Percentiles rank a stretch among this genome's conserved stretches.
Evolutionary conservation across 345 rosid species (phyloP).

Genomic region (Salix koriyanagi): DNA sequence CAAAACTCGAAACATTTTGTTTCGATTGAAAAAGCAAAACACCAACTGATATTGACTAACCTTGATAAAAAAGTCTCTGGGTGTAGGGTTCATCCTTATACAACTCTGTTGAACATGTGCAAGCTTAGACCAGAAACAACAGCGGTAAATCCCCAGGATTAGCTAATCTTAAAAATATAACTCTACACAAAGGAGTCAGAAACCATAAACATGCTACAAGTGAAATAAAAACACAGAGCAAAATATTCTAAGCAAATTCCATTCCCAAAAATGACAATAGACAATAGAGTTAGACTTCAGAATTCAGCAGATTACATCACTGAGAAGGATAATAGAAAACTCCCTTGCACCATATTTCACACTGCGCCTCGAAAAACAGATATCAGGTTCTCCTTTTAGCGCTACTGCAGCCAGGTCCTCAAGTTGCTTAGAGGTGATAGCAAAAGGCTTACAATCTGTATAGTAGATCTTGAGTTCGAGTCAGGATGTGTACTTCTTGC

Average conservation of each 20-base stretch:
- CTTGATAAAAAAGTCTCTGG: background rate
- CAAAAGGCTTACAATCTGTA: rapidly evolving
- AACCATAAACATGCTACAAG: background rate
- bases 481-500: no score
- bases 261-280: background rate
- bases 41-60: no score
- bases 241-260: background rate
- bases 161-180: background rate
- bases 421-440: no score
- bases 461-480: no score
- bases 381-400: background rate
- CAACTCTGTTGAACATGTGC: background rate
- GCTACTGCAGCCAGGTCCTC: background rate
- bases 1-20: no score
- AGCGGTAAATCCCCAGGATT: background rate
- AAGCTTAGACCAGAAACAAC: background rate
- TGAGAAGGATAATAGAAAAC: background rate
- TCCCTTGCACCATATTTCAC: background rate
- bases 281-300: background rate
- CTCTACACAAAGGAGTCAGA: background rate
- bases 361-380: background rate
- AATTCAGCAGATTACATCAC: background rate
- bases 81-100: background rate
- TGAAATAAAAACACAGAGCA: no score
- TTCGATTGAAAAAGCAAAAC: no score